A percentile compares a stretch with the other conserved stretches of the same genome.
These are phyloP conservation scores for Stenogyne calaminthoides DNA, from an alignment of 305 asterid genomes.

Conservation along the genomic window DNA sequence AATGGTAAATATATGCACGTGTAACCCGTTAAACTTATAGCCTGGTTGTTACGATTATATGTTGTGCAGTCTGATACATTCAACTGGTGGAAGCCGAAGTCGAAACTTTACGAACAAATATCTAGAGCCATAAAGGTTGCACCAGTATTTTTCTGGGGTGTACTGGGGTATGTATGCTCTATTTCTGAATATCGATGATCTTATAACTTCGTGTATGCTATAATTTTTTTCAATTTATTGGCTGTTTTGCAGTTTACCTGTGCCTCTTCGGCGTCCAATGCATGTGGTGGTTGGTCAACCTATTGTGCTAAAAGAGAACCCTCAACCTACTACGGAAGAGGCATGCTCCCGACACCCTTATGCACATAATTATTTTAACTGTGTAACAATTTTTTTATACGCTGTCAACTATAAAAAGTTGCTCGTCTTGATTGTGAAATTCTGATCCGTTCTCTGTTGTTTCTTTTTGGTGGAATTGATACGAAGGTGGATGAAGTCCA, in stretches of 20 bases:
- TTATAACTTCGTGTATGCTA: no score
- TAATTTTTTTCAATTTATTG: constrained; percentile 4
- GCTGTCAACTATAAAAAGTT: no score
- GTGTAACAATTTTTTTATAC: neutral
- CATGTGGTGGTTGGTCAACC: constrained; percentile 95
- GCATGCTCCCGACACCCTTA: constrained; percentile 36
- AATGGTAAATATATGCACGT: neutral
- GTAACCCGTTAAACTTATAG: no score
- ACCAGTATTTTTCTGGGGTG: constrained; percentile 90
- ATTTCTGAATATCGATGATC: no score
- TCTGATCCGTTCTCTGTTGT: neutral
- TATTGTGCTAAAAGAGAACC: constrained; percentile 57
- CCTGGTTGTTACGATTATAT: constrained; percentile 25
- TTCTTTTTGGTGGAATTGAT: neutral
- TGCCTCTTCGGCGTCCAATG: constrained; percentile 75
- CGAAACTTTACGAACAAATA: constrained; percentile 61
- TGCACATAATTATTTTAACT: constrained; percentile 8
- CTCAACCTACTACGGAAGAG: constrained; percentile 83
- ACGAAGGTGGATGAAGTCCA: constrained; percentile 65
- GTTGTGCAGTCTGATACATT: constrained; percentile 68
- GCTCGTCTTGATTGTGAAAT: neutral
- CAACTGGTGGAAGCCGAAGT: constrained; percentile 93
- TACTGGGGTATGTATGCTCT: constrained; percentile 66
- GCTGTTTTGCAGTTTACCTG: constrained; percentile 69
- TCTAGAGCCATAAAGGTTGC: constrained; percentile 80